These are phyloP conservation scores for Pyrenochaeta sp. DNA, from an alignment of 2,329 filamentous ascomycete species.

Conservation along the genomic window DNA sequence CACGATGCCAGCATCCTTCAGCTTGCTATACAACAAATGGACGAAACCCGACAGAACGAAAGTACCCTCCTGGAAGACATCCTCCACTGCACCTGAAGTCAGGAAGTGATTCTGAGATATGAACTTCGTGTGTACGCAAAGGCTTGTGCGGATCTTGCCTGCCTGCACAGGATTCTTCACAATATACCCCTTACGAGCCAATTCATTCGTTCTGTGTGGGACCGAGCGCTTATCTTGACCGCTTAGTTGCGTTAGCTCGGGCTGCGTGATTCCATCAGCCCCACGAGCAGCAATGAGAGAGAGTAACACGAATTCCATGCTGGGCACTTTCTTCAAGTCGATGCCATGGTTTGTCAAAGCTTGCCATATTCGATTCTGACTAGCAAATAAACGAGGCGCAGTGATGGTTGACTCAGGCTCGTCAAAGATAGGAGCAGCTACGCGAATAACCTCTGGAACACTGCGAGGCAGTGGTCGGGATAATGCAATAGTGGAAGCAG, in stretches of 20 bases:
- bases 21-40: constrained; percentile 56
- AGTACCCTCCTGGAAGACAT: constrained; percentile 47
- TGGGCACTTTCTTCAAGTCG: constrained; percentile 62
- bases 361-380: constrained; percentile 65
- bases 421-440: constrained; percentile 34
- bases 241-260: constrained; percentile 62
- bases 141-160: constrained; percentile 62
- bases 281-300: constrained; percentile 67
- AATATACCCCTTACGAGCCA: constrained; percentile 68
- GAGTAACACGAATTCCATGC: constrained; percentile 64
- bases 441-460: constrained; percentile 8
- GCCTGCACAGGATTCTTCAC: constrained; percentile 56
- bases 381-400: constrained; percentile 53
- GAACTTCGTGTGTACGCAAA: constrained; percentile 64
- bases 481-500: background rate
- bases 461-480: constrained; percentile 19
- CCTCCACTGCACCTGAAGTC: constrained; percentile 37
- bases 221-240: constrained; percentile 73
- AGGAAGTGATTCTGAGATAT: constrained; percentile 42
- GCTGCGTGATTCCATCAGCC: constrained; percentile 64
- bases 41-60: constrained; percentile 62
- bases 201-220: constrained; percentile 66
- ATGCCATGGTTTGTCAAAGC: constrained; percentile 67
- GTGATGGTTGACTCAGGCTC: constrained; percentile 27
- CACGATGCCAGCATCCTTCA: constrained; percentile 62